Conservation (phyloP, 257 asterid genomes). For the Pogostemon cablin region DNA sequence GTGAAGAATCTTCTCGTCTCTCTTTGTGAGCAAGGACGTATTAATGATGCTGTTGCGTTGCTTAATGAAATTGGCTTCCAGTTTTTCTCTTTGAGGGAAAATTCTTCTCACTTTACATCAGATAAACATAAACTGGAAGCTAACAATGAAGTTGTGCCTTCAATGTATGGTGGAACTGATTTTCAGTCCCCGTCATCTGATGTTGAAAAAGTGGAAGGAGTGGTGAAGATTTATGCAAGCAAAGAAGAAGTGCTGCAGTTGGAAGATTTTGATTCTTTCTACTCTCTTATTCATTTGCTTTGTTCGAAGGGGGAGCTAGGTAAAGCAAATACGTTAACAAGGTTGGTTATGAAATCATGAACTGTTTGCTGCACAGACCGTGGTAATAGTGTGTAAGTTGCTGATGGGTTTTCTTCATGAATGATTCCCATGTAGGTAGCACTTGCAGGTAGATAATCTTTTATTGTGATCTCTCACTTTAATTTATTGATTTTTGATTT, state of each 20-base stretch:
- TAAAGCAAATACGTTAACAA: conserved; percentile 66
- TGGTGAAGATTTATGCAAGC: conserved; percentile 20
- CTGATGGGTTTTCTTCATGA: background rate
- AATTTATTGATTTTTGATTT: background rate
- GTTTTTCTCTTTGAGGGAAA: conserved; percentile 45
- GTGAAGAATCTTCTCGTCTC: conserved; percentile 53
- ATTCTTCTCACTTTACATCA: conserved; percentile 28
- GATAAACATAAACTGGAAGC: conserved; percentile 32
- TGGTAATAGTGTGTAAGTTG: background rate
- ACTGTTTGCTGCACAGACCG: conserved; percentile 26
- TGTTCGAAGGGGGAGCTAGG: conserved; percentile 68
- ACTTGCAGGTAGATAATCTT: conserved; percentile 30
- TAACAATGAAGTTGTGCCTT: conserved; percentile 27
- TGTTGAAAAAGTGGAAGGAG: conserved; percentile 31
- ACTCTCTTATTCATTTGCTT: conserved; percentile 56
- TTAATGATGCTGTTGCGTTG: conserved; percentile 68
- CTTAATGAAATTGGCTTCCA: conserved; percentile 69
- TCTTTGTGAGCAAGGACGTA: conserved; percentile 82
- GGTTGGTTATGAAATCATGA: conserved; percentile 48
- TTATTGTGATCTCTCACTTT: conserved; percentile 16
- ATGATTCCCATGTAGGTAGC: background rate
- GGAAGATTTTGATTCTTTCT: conserved; percentile 60
- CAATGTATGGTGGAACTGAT: conserved; percentile 26
- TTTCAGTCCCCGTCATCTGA: conserved; percentile 29
- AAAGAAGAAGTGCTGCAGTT: conserved; percentile 39